Percentiles rank a stretch among this genome's conserved stretches.
These are phyloP conservation scores for Ottelia alismoides DNA, from an alignment of 106 monocot species.

Conservation along the genomic window DNA sequence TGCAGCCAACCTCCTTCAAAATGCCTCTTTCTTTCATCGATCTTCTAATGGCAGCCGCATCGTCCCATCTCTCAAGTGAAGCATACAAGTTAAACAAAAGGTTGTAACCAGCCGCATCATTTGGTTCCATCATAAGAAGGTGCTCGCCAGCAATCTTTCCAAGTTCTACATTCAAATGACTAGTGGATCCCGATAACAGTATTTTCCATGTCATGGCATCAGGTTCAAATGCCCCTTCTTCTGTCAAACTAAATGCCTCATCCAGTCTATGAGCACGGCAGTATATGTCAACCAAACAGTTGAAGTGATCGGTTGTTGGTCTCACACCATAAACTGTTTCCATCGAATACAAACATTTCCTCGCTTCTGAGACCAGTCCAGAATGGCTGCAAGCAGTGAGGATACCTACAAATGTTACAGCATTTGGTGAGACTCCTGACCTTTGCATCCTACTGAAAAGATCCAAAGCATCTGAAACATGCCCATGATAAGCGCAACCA, in stretches of 20 bases:
- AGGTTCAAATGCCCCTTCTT: slow-evolving; percentile 17
- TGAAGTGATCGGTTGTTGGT: slow-evolving; percentile 18
- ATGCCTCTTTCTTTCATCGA: slow-evolving; percentile 24
- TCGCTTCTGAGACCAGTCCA: slow-evolving; percentile 16
- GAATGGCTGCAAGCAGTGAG: slow-evolving; percentile 22
- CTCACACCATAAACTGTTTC: slow-evolving; percentile 9
- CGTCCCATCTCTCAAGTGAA: slow-evolving; percentile 10
- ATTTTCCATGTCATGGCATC: slow-evolving; percentile 22
- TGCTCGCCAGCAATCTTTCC: slow-evolving; percentile 19
- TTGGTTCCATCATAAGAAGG: slow-evolving; percentile 7
- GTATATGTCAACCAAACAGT: slow-evolving; percentile 28
- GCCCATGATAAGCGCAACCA: slow-evolving; percentile 24
- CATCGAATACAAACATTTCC: slow-evolving; percentile 16
- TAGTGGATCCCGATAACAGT: slow-evolving; percentile 8
- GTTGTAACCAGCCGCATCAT: slow-evolving; percentile 17
- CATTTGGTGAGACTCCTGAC: slow-evolving; percentile 15
- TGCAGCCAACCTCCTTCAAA: slow-evolving; percentile 22
- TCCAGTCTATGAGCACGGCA: slow-evolving; percentile 19
- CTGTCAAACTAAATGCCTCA: slow-evolving; percentile 20
- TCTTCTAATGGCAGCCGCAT: slow-evolving; percentile 18
- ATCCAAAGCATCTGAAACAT: slow-evolving; percentile 13
- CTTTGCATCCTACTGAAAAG: slow-evolving; percentile 19
- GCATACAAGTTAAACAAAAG: slow-evolving; percentile 22
- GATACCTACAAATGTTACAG: slow-evolving; percentile 15
- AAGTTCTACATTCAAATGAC: slow-evolving; percentile 6